Percentiles rank a stretch among this genome's conserved stretches.
Evolutionary conservation across 2,329 filamentous ascomycete species (phyloP).

Genomic region (Fusarium palustre): DNA sequence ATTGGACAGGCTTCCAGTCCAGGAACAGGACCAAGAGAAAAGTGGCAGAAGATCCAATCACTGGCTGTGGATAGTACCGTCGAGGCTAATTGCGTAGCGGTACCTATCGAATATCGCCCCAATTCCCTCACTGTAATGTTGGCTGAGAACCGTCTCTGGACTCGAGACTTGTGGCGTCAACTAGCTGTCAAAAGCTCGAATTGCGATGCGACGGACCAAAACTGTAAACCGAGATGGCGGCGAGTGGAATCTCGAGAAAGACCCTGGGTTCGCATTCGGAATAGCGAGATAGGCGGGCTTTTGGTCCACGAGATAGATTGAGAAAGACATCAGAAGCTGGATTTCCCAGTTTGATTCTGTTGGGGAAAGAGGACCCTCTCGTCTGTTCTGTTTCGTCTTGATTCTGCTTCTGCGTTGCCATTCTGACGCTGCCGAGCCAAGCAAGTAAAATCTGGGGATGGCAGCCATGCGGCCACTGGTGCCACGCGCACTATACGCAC

Average conservation of each 20-base stretch:
- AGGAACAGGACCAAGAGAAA: slow-evolving; percentile 31
- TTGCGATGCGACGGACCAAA: slow-evolving; percentile 23
- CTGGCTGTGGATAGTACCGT: slow-evolving; percentile 5
- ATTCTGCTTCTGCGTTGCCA: slow-evolving; percentile 10
- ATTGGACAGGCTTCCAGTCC: slow-evolving; percentile 13
- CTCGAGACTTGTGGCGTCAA: slow-evolving; percentile 20
- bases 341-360: slow-evolving; percentile 27
- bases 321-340: slow-evolving; percentile 27
- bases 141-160: slow-evolving; percentile 23
- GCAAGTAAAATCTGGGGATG: slow-evolving; percentile 41
- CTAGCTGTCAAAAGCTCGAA: slow-evolving; percentile 28
- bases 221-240: slow-evolving; percentile 27
- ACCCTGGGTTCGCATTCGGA: slow-evolving; percentile 33
- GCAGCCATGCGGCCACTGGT: slow-evolving; percentile 42
- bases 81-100: slow-evolving; percentile 26
- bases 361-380: slow-evolving; percentile 29
- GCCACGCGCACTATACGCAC: slow-evolving; percentile 44
- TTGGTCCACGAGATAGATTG: slow-evolving; percentile 25
- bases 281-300: slow-evolving; percentile 30
- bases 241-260: slow-evolving; percentile 4
- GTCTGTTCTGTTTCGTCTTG: slow-evolving; percentile 12
- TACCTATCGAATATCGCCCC: slow-evolving; percentile 25
- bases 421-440: slow-evolving; percentile 22
- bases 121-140: slow-evolving; percentile 29
- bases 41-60: slow-evolving; percentile 21